phyloP scores from a whole-genome alignment of 2,329 filamentous ascomycete species.

The Periglandula ipomoeae region DNA sequence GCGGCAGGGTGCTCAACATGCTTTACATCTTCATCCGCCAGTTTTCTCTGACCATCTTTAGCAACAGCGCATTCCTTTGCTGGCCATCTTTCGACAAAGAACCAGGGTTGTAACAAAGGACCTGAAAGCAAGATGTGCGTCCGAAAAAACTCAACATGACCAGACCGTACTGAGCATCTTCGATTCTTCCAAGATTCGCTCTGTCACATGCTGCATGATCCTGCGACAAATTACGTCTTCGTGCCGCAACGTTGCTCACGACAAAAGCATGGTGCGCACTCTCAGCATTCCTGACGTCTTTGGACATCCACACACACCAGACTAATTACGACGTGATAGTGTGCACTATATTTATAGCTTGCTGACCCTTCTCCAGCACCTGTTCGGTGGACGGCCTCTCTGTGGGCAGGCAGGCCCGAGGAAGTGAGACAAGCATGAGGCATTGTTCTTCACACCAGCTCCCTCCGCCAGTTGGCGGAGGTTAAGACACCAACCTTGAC shows the following conservation, averaged over 20 bases:
- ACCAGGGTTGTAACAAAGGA: too few relatives aligned
- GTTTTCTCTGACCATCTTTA: too few relatives aligned
- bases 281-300: neutral
- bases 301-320: neutral
- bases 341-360: neutral
- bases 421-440: slow-evolving; percentile 7
- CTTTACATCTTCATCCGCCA: too few relatives aligned
- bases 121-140: too few relatives aligned
- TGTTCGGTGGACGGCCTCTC: neutral
- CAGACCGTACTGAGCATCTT: too few relatives aligned
- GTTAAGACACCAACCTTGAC: neutral
- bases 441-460: neutral
- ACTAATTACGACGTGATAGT: neutral
- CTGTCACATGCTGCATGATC: neutral
- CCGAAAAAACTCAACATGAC: neutral
- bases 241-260: neutral
- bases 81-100: too few relatives aligned
- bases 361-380: neutral
- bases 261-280: neutral
- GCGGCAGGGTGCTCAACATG: too few relatives aligned
- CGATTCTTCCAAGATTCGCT: too few relatives aligned
- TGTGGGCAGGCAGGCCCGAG: slow-evolving; percentile 2
- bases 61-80: too few relatives aligned
- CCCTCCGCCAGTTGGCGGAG: neutral
- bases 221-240: neutral